phyloP scores from a whole-genome alignment of 106 monocot genomes.

The Allium cepa region DNA sequence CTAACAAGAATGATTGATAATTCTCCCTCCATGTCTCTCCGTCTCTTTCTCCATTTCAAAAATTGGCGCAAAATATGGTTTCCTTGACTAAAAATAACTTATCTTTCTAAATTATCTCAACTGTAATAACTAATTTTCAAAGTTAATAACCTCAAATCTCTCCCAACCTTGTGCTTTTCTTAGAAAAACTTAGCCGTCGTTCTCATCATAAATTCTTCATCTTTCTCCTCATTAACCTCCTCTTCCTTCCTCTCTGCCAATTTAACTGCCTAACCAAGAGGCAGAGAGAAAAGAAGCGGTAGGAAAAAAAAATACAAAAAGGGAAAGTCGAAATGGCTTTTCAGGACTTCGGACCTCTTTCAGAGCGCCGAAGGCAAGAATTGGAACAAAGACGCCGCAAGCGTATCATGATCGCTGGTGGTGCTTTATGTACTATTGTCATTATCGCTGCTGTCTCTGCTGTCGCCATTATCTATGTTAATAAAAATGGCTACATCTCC shows the following conservation, averaged over 20 bases:
- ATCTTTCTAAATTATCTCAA: background rate
- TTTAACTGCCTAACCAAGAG: slow-evolving; percentile 8
- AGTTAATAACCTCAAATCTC: slow-evolving; percentile 17
- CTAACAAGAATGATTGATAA: no score
- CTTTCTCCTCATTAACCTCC: background rate
- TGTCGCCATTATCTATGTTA: slow-evolving; percentile 15
- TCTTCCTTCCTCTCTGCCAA: slow-evolving; percentile 19
- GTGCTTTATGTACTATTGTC: slow-evolving; percentile 23
- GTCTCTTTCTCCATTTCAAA: no score
- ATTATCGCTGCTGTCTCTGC: slow-evolving; percentile 23
- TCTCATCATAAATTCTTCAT: slow-evolving; percentile 5
- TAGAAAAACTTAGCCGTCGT: background rate
- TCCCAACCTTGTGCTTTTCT: slow-evolving; percentile 19
- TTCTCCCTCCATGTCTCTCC: no score
- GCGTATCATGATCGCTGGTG: slow-evolving; percentile 32
- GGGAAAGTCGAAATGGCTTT: slow-evolving; percentile 12
- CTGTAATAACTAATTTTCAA: slow-evolving; percentile 5
- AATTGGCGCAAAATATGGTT: no score
- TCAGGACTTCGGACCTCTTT: slow-evolving; percentile 53
- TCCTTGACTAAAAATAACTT: no score
- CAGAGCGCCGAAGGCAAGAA: slow-evolving; percentile 60
- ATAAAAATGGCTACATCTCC: background rate
- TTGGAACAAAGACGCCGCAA: slow-evolving; percentile 21
- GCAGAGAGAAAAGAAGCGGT: slow-evolving; percentile 22
- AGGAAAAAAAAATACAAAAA: background rate